These are phyloP conservation scores for Neurospora tetraspora DNA, from an alignment of 495 filamentous ascomycete genomes.

Conservation along the genomic window DNA sequence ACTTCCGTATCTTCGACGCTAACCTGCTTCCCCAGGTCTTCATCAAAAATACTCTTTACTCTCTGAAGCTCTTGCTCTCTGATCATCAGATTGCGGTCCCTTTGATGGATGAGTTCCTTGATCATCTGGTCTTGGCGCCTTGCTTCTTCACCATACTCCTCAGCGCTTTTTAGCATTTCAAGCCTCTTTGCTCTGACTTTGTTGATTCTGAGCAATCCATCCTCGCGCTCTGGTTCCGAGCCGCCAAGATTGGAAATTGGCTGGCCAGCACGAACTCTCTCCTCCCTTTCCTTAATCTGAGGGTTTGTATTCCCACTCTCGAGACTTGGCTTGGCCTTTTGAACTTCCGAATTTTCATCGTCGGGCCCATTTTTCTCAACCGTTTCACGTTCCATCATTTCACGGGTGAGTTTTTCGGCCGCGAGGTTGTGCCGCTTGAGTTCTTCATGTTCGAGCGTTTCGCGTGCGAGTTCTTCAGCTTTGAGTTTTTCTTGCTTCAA, in stretches of 20 bases:
- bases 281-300: not conserved
- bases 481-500: not conserved
- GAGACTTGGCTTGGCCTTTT: not conserved
- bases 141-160: not conserved
- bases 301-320: not conserved
- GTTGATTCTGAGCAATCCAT: not conserved
- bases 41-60: not conserved
- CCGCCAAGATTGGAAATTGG: not conserved
- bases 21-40: not conserved
- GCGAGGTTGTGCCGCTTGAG: not conserved
- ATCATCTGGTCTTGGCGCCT: not conserved
- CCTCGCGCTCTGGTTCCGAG: not conserved
- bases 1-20: not conserved
- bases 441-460: not conserved
- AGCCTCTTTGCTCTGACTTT: not conserved
- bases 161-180: not conserved
- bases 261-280: not conserved
- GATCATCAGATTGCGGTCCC: not conserved
- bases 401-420: not conserved
- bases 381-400: not conserved
- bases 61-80: not conserved
- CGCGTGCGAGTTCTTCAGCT: not conserved
- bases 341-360: not conserved
- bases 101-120: not conserved
- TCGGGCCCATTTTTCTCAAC: not conserved